Evolutionary conservation across 2,329 filamentous ascomycete species (phyloP), one percentile per base, ranked within the genome.

Genomic region (Diaporthe longicolla): DNA sequence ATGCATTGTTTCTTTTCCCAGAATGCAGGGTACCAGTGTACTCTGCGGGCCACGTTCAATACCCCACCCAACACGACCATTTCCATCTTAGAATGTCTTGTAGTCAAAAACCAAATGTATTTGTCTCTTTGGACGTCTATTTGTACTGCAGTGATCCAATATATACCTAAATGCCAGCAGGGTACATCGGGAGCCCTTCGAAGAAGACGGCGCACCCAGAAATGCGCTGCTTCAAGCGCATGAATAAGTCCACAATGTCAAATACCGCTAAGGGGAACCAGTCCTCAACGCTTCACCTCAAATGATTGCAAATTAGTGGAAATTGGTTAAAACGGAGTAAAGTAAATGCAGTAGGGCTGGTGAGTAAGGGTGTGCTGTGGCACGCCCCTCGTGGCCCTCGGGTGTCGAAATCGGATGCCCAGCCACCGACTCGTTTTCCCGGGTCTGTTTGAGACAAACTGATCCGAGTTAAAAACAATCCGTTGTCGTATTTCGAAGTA

Each of bases 281-380:
- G 32, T 35, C 11, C 19, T 58, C 19, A 15, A n/a, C 19, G 11
- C 10, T 21, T n/a, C 1, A n/a, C 1, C 13, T 7, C 0, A 7
- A n/a, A 17, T 4, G 2, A 9, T 35, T n/a, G 7, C 6, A n/a
- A 10, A 13, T 40, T 2, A 21, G n/a, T 1, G 19, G 17, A 1
- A 37, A 11, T 17, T 24, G 3, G 35, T 10, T 59, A 5, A 59
- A 40, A 7, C 32, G n/a, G 21, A 59, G 26, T 8, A n/a, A 21
- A 17, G 13, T 6, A 45, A 21, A 21, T 45, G 29, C 11, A 19
- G 15, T 29, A 37, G 17, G 10, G 4, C 29, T 19, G 19, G 13
- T n/a, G 21, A 35, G 35, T 0, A 32, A 37, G 9, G 54, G 15
- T 13, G 19, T 58, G 55, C 55, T 35, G 15, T 26, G 32, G 55